Evolutionary conservation across 495 filamentous ascomycete genomes (phyloP).

Genomic region (Podospora conica): DNA sequence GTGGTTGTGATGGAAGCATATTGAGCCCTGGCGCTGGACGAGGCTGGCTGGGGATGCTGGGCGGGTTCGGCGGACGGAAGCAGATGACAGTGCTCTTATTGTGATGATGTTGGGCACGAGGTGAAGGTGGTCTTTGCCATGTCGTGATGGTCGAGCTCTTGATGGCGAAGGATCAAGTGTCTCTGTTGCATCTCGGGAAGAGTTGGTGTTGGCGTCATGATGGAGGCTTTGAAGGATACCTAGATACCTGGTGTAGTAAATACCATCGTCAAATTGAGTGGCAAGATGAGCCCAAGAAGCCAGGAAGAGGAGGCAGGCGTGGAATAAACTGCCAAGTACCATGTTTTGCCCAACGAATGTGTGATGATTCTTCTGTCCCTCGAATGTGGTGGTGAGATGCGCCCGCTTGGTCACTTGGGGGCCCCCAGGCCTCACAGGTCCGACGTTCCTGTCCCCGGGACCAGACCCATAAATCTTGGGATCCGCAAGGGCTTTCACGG

Average conservation of each 20-base stretch:
- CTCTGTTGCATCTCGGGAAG: not conserved
- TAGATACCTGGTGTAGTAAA: no score
- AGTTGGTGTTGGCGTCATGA: not conserved
- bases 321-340: not conserved
- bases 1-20: not conserved
- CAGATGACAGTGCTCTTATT: not conserved
- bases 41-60: not conserved
- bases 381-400: not conserved
- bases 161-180: not conserved
- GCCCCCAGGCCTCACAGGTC: not conserved
- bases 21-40: no score
- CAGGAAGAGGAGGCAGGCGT: not conserved
- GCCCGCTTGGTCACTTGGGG: not conserved
- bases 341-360: not conserved
- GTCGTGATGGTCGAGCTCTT: not conserved
- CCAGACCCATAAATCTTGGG: not conserved
- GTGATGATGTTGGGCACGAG: not conserved
- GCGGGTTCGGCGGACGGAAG: not conserved
- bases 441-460: not conserved
- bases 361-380: not conserved
- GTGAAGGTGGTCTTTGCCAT: not conserved
- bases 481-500: not conserved
- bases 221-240: not conserved
- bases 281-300: not conserved
- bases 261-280: no score